Base-by-base conservation (phyloP, 2,329 filamentous ascomycete species). In the Colletotrichum coccodes region DNA sequence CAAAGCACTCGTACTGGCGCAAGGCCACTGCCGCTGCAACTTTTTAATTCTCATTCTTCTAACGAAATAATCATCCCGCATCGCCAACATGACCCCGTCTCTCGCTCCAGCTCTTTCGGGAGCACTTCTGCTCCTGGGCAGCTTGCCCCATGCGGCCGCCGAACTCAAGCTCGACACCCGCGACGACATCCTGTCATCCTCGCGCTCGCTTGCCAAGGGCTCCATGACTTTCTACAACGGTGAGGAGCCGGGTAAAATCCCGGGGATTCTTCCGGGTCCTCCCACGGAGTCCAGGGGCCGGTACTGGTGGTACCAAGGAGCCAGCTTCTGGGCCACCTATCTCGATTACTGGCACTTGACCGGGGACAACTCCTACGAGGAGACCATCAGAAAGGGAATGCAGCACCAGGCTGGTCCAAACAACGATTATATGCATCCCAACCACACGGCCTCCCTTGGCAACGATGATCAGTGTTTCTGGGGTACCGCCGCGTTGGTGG, bases 381-480 rank as follows among this genome's bases (percentile, higher is more conserved):
- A 80, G 18, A 76, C 84, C 16, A 77, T 83, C 8, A 81, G 77
- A 9, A 75, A 85, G 70, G 84, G 80, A 3, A 73, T 88, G 46
- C 74, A 82, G 4, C 81, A 80, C 70, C 86, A 89, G 72, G 75
- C 79, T 18, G 86, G 86, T 6, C 77, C 81, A 1, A 80, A 84
- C 47, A 72, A 78, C 44, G 79, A 88, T 73, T 89, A 83, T 76
- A 82, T 86, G 81, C 86, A 86, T 0, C 68, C 72, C 3, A 86
- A 86, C 73, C 78, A 80, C 67, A 82, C 83, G 2, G 78, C 76
- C 4, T 76, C 75, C 3, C 74, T 84, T 44, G 87, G 86, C 56
- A 90, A 90, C 73, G 88, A 90, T 71, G 88, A 90, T 70, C 88
- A 90, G 77, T 84, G 83, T 16, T 86, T 87, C 76, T 90, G 88